Evolutionary conservation across 805 yeast genomes (phyloP).

Genomic region (Saccharomycopsis sp.): DNA sequence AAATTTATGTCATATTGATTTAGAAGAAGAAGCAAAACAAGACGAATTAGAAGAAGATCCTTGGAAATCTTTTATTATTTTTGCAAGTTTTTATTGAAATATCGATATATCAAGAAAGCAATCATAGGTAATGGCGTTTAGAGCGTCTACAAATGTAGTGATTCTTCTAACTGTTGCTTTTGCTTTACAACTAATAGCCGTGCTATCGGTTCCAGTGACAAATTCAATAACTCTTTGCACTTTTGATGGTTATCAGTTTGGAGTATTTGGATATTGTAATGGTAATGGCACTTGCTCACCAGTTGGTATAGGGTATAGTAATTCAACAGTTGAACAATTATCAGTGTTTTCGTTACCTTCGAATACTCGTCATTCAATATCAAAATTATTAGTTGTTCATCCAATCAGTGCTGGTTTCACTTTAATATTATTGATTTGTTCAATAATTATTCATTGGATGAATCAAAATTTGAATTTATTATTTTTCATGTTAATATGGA

Average conservation of each 20-base stretch:
- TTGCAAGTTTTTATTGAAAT: no score
- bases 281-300: constrained; percentile 32
- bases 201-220: constrained; percentile 56
- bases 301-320: constrained; percentile 38
- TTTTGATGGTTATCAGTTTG: constrained; percentile 46
- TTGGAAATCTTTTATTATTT: no score
- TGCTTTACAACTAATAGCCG: constrained; percentile 51
- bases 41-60: no score
- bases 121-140: not conserved
- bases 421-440: constrained; percentile 34
- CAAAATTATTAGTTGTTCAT: constrained; percentile 60
- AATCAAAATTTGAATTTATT: constrained; percentile 34
- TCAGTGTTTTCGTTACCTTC: constrained; percentile 48
- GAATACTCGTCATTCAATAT: constrained; percentile 48
- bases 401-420: constrained; percentile 56
- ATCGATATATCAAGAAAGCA: no score
- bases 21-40: no score
- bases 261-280: constrained; percentile 65
- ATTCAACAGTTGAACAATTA: constrained; percentile 28
- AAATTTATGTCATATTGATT: no score
- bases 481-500: constrained; percentile 46
- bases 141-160: not conserved
- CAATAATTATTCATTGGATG: constrained; percentile 33
- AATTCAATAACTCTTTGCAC: constrained; percentile 40
- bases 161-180: constrained; percentile 34